Percentiles rank a stretch among this genome's conserved stretches.
phyloP scores from a whole-genome alignment of 1,284 basidiomycete genomes.

The Moesziomyces sp. region DNA sequence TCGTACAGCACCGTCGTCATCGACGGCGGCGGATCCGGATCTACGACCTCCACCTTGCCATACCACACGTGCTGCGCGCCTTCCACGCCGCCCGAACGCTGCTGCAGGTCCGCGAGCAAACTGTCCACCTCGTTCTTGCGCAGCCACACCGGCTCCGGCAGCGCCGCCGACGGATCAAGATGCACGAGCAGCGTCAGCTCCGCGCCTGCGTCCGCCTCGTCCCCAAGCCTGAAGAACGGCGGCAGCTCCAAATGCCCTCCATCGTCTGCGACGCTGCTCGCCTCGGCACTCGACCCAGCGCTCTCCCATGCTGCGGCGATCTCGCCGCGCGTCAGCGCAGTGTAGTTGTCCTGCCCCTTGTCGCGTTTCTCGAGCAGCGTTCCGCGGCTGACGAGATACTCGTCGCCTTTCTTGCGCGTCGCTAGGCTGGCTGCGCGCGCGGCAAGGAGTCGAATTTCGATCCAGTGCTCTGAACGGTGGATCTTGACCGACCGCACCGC shows the following conservation, averaged over 20 bases:
- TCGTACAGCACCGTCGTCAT: slow-evolving; percentile 86
- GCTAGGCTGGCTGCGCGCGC: slow-evolving; percentile 5
- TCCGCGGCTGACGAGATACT: slow-evolving; percentile 73
- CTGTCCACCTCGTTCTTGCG: slow-evolving; percentile 91
- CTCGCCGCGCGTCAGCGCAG: slow-evolving; percentile 31
- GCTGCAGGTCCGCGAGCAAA: slow-evolving; percentile 89
- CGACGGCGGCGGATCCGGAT: slow-evolving; percentile 96
- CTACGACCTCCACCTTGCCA: slow-evolving; percentile 87
- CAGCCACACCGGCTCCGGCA: slow-evolving; percentile 91
- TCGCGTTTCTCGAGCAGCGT: slow-evolving; percentile 70
- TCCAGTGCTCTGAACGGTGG: slow-evolving; percentile 81
- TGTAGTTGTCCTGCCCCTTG: slow-evolving; percentile 39
- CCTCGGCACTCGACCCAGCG: background rate
- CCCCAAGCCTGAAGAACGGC: slow-evolving; percentile 26
- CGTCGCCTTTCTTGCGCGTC: slow-evolving; percentile 70
- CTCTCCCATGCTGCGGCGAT: slow-evolving; percentile 38
- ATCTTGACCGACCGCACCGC: slow-evolving; percentile 84
- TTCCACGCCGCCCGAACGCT: slow-evolving; percentile 75
- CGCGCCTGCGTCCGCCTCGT: background rate
- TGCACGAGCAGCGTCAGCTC: slow-evolving; percentile 30
- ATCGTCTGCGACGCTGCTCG: background rate
- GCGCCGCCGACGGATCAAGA: slow-evolving; percentile 84
- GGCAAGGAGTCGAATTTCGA: slow-evolving; percentile 77
- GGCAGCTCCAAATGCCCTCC: slow-evolving; percentile 25
- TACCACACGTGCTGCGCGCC: slow-evolving; percentile 77